Percentiles rank a stretch among this genome's conserved stretches.
phyloP scores from a whole-genome alignment of 2,329 filamentous ascomycete genomes.

The Pseudogymnoascus sp. region DNA sequence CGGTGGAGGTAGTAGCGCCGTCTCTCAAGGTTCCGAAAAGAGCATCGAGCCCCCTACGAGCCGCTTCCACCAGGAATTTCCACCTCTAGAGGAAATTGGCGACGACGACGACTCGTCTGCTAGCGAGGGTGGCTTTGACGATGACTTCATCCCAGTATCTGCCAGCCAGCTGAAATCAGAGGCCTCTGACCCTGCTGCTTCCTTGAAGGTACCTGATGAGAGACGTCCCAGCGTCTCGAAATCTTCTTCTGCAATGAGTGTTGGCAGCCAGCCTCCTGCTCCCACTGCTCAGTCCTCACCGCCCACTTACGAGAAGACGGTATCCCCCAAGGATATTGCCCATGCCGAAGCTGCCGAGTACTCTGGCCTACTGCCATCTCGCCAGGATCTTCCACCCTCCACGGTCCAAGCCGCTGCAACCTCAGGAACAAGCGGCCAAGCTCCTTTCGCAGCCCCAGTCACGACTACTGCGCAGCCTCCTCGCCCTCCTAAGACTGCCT shows the following conservation, averaged over 20 bases:
- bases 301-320: slow-evolving; percentile 43
- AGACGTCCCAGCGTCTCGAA: background rate
- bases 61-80: slow-evolving; percentile 70
- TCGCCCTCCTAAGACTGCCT: slow-evolving; percentile 42
- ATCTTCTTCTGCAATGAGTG: background rate
- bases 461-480: slow-evolving; percentile 24
- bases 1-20: slow-evolving; percentile 33
- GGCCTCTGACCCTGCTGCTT: slow-evolving; percentile 19
- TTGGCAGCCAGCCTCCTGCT: slow-evolving; percentile 37
- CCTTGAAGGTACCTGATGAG: background rate
- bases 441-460: too few species aligned
- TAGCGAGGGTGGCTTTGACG: slow-evolving; percentile 77
- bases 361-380: slow-evolving; percentile 45
- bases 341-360: slow-evolving; percentile 43
- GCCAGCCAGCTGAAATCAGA: slow-evolving; percentile 23
- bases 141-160: slow-evolving; percentile 70
- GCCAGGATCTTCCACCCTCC: slow-evolving; percentile 39
- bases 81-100: slow-evolving; percentile 82
- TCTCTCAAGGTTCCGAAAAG: slow-evolving; percentile 42
- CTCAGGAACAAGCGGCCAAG: slow-evolving; percentile 13
- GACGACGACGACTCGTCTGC: slow-evolving; percentile 56
- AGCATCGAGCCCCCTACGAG: slow-evolving; percentile 30
- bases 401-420: slow-evolving; percentile 14
- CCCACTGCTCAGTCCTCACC: slow-evolving; percentile 50
- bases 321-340: slow-evolving; percentile 33